Base-by-base conservation (phyloP, 768 basidiomycete genomes). In the Russula lepida region DNA sequence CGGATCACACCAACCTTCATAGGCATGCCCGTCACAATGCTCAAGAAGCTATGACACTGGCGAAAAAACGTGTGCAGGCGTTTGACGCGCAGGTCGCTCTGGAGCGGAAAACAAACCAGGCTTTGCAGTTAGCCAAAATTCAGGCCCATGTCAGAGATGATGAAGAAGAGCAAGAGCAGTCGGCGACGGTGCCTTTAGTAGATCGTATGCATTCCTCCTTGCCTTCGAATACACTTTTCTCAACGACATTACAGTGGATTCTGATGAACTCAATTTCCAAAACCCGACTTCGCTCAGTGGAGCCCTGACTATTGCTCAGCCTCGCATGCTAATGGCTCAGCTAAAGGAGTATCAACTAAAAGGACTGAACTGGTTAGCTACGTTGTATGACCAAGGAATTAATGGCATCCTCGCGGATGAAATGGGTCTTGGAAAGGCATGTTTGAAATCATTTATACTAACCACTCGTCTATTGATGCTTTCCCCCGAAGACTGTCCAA, bases 401-500 rank as follows among this genome's bases (percentile, higher is more conserved):
- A 99, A 99, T 69, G 97, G 97, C 51, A 99, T 99, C 68, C 81
- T 99, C 23, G 97, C 97, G 2, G 97, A 99, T 71, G 97, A 99
- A 75, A 98, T 98, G 95, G 94, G 94, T 74, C 82, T 92, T 11
- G 89, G 89, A 65, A 92, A 92, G 81, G 89, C 84, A 60, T 37
- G 73, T 64, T 28, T n/a, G 15, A 21, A 2, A 23, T 60, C 21
- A 61, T 61, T 46, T 44, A 62, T 67, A 67, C 67, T 51, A 67
- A 73, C 39, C 65, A 65, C 28, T 11, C 23, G 21, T 41, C 41
- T 50, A 30, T 27, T 48, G 28, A 59, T 33, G 15, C 33, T 44
- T 25, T n/a, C 7, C 62, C 6, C 27, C 13, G 17, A 59, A 92
- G 89, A 98, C 97, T 19, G 92, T 99, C 4, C 97, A 99, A 79